phyloP scores from a whole-genome alignment of 2,329 filamentous ascomycete species.

The Colletotrichum scovillei region DNA sequence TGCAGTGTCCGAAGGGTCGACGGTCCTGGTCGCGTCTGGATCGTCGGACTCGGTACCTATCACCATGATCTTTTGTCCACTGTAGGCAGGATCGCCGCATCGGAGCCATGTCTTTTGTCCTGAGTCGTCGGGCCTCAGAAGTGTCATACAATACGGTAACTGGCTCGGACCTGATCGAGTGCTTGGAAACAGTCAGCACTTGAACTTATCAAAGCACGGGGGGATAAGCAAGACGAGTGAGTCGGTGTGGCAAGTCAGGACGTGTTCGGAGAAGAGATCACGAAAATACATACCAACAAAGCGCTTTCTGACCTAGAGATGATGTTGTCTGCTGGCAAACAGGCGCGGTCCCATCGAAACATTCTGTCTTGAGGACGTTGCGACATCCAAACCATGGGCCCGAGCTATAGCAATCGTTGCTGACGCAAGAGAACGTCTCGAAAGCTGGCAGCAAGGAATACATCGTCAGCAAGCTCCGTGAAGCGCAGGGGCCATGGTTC shows the following conservation, averaged over 20 bases:
- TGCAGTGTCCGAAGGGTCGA: neutral
- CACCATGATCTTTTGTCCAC: neutral
- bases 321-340: neutral
- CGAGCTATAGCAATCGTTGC: neutral
- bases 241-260: no score
- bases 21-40: neutral
- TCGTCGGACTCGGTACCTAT: neutral
- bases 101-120: neutral
- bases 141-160: neutral
- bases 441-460: neutral
- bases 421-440: neutral
- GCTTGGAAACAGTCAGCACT: neutral
- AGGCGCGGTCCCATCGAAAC: neutral
- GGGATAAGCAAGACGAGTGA: no score
- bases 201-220: neutral
- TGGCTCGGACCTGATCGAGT: neutral
- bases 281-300: neutral
- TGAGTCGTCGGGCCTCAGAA: neutral
- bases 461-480: neutral
- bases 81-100: neutral
- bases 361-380: neutral
- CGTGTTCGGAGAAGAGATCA: neutral
- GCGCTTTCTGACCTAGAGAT: neutral
- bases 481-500: neutral
- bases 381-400: neutral